phyloP scores from a whole-genome alignment of 192 early-diverging fungal species.

The Mortierella hygrophila region DNA sequence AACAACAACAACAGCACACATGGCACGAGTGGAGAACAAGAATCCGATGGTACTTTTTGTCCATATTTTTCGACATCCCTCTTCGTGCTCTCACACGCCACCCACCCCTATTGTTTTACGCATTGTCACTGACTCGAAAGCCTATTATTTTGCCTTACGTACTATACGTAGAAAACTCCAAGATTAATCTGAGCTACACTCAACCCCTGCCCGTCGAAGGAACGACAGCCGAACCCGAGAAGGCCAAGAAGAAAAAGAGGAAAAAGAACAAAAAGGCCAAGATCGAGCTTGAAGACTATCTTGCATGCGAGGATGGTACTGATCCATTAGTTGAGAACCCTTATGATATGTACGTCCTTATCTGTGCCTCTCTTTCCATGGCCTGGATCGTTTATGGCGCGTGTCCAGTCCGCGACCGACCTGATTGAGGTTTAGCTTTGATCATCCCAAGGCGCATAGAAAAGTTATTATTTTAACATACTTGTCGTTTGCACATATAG shows the following conservation, averaged over 20 bases:
- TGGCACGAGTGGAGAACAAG: not conserved
- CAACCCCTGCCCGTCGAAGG: not conserved
- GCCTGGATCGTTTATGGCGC: not conserved
- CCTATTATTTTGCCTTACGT: not conserved
- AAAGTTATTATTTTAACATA: not conserved
- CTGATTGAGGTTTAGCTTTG: not conserved
- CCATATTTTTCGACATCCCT: not conserved
- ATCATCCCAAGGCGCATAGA: not conserved
- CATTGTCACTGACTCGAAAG: not conserved
- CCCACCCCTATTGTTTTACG: not conserved
- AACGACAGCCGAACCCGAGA: not conserved
- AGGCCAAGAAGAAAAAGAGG: constrained; percentile 59
- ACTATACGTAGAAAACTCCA: not conserved
- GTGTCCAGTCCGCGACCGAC: not conserved
- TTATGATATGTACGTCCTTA: constrained; percentile 57
- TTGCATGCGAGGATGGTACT: constrained; percentile 31
- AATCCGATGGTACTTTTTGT: not conserved
- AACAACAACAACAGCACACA: not conserved
- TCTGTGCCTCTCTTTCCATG: not conserved
- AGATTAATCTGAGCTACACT: not conserved
- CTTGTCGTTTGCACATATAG: constrained; percentile 26
- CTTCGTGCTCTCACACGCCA: not conserved
- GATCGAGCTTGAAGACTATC: constrained; percentile 53
- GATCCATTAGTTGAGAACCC: constrained; percentile 50
- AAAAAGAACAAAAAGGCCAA: constrained; percentile 61